A percentile compares a stretch with the other conserved stretches of the same genome.
Evolutionary conservation across 2,329 filamentous ascomycete species (phyloP).

Genomic region (Massarina eburnea): DNA sequence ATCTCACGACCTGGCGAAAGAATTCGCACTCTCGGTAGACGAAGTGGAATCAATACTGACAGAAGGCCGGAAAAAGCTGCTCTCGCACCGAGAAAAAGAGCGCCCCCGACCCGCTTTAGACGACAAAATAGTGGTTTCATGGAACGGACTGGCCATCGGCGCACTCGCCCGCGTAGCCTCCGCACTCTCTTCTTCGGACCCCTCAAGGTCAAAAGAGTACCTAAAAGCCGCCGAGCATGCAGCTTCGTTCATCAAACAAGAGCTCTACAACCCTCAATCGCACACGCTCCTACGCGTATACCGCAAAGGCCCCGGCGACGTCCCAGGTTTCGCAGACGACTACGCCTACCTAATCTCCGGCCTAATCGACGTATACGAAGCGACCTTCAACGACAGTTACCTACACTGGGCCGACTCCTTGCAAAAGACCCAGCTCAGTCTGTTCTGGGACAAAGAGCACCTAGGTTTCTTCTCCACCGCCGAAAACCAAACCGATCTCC

Average conservation of each 20-base stretch:
- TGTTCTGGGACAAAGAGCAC: slow-evolving; percentile 71
- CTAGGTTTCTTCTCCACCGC: slow-evolving; percentile 74
- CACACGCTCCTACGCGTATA: slow-evolving; percentile 74
- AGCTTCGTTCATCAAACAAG: slow-evolving; percentile 69
- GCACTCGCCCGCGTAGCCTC: slow-evolving; percentile 76
- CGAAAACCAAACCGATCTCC: slow-evolving; percentile 64
- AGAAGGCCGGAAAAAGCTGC: slow-evolving; percentile 67
- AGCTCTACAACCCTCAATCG: slow-evolving; percentile 68
- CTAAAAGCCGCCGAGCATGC: slow-evolving; percentile 67
- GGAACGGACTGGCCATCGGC: slow-evolving; percentile 87
- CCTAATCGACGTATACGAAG: slow-evolving; percentile 79
- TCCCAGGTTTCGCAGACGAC: slow-evolving; percentile 84
- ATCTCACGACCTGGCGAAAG: slow-evolving; percentile 67
- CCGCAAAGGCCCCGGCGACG: slow-evolving; percentile 65
- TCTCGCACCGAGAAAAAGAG: slow-evolving; percentile 70
- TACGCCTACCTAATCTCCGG: slow-evolving; percentile 88
- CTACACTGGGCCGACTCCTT: slow-evolving; percentile 79
- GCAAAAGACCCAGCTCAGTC: slow-evolving; percentile 72
- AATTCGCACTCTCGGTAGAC: slow-evolving; percentile 71
- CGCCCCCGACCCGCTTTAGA: slow-evolving; percentile 78
- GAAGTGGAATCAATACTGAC: slow-evolving; percentile 70
- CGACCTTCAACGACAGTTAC: slow-evolving; percentile 74
- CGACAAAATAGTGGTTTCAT: slow-evolving; percentile 82
- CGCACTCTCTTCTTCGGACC: slow-evolving; percentile 63
- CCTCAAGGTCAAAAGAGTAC: slow-evolving; percentile 62